Evolutionary conservation across 805 yeast genomes (phyloP), one percentile per base, ranked within the genome.

Genomic region (Tetrapisispora iriomotensis): DNA sequence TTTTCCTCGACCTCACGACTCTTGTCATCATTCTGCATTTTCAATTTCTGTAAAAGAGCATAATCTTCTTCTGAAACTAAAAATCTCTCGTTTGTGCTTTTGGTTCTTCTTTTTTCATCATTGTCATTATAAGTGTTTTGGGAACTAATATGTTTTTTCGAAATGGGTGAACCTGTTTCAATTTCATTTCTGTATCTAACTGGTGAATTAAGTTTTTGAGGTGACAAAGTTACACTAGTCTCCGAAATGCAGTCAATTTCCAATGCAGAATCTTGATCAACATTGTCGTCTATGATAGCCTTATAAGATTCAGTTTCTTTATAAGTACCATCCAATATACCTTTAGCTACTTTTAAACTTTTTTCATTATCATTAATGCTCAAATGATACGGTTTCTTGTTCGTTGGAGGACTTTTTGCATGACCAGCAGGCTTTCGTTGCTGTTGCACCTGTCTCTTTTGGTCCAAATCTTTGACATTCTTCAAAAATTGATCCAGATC

Each of bases 11-110:
- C 37, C 8, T 21, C 20, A 8, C 4, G 12, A 31, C 9, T 20
- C 5, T 21, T 14, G 3, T 21, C 12, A 22, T 22, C 10, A 6
- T 33, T 33, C 12, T 33, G 7, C 5, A 13, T 17, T 34, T 52
- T 58, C 29, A 51, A 29, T 29, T 42, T 39, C 40, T 51, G 54
- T 23, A 58, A 36, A 6, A 58, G 37, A 8, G 44, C 31, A 40
- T 50, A 58, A 34, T 58, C 63, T 20, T 55, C 61, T 30, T 54
- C 54, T 3, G 60, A 52, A 6, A 58, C 44, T 1, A 46, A 35
- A 34, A 41, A 56, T 8, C 46, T 45, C 23, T 39, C 45, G 6
- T 27, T 9, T 14, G 13, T 13, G 3, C 15, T 8, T 3, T 10
- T 13, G 3, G 12, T 13, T 10, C 6, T 6, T 20, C 4, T 35